A percentile compares a stretch with the other conserved stretches of the same genome.
Evolutionary conservation across 2,329 filamentous ascomycete genomes (phyloP).

Genomic region (Aspergillus flavus): DNA sequence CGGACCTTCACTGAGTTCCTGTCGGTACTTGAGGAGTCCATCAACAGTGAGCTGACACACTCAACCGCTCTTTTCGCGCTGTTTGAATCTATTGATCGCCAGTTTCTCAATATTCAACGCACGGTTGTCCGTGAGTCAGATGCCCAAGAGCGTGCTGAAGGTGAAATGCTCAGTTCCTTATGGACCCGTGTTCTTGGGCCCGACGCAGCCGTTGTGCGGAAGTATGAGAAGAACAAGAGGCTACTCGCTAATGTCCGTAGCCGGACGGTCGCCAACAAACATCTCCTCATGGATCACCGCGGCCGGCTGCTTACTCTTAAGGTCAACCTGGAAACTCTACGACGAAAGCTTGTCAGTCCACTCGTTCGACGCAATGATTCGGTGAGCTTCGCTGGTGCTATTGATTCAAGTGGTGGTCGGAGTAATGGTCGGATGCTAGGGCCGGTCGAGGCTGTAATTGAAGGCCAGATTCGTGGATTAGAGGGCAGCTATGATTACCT

Average conservation of each 20-base stretch:
- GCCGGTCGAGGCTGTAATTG: conserved; percentile 56
- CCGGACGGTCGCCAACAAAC: conserved; percentile 85
- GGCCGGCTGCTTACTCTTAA: conserved; percentile 81
- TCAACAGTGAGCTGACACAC: conserved; percentile 79
- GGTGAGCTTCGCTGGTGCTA: conserved; percentile 36
- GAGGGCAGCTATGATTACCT: conserved; percentile 79
- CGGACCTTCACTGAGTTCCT: conserved; percentile 89
- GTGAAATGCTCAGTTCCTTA: conserved; percentile 77
- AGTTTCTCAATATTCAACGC: conserved; percentile 85
- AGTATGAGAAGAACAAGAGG: conserved; percentile 87
- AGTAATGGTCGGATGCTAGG: conserved; percentile 62
- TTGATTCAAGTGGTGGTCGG: conserved; percentile 28
- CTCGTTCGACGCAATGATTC: conserved; percentile 71
- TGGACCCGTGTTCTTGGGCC: conserved; percentile 85
- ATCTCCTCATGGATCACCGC: conserved; percentile 83
- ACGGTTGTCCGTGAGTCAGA: conserved; percentile 82
- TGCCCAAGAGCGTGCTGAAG: conserved; percentile 76
- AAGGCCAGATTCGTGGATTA: conserved; percentile 82
- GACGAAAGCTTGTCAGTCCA: conserved; percentile 81
- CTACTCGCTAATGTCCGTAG: conserved; percentile 77
- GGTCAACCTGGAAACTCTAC: conserved; percentile 80
- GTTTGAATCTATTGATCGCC: conserved; percentile 89
- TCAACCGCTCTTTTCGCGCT: conserved; percentile 79
- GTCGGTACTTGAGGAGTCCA: conserved; percentile 82
- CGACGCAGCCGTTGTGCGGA: conserved; percentile 73